These are phyloP conservation scores for Diaporthe sp. DNA, from an alignment of 2,329 filamentous ascomycete genomes.

Conservation along the genomic window DNA sequence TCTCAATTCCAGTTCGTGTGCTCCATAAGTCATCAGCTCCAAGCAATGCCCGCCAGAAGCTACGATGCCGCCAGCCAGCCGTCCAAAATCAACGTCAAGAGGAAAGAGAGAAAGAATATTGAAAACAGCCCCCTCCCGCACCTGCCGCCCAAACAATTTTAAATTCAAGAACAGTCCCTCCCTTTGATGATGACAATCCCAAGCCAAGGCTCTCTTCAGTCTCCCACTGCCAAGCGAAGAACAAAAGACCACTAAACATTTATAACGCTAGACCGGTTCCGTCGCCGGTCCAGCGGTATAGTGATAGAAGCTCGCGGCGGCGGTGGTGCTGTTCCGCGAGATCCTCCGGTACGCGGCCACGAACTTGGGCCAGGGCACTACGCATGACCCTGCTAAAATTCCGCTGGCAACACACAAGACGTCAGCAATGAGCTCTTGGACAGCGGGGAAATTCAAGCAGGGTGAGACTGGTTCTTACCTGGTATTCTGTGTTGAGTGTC, in stretches of 20 bases:
- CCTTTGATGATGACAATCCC: neutral
- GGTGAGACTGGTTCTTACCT: slow-evolving; percentile 64
- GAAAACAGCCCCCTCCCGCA: neutral
- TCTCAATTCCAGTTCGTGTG: slow-evolving; percentile 14
- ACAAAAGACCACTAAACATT: slow-evolving; percentile 39
- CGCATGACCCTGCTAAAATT: slow-evolving; percentile 98
- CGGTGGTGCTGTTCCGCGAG: slow-evolving; percentile 87
- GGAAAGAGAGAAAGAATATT: neutral
- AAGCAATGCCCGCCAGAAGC: neutral
- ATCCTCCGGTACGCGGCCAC: slow-evolving; percentile 84
- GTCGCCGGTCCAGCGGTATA: slow-evolving; percentile 94
- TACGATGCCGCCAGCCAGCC: neutral
- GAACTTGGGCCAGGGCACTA: slow-evolving; percentile 88
- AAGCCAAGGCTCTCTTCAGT: neutral
- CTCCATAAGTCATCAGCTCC: slow-evolving; percentile 20
- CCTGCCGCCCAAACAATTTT: neutral
- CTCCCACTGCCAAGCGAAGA: neutral
- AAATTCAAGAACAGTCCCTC: neutral
- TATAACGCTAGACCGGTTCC: slow-evolving; percentile 86
- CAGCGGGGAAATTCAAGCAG: neutral
- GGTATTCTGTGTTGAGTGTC: slow-evolving; percentile 94
- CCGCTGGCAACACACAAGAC: slow-evolving; percentile 64
- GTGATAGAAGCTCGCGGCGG: slow-evolving; percentile 81
- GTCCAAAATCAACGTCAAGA: neutral
- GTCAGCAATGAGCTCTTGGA: slow-evolving; percentile 40